phyloP scores from a whole-genome alignment of 176 grass and related monocot species.

The Pontederia crassipes region DNA sequence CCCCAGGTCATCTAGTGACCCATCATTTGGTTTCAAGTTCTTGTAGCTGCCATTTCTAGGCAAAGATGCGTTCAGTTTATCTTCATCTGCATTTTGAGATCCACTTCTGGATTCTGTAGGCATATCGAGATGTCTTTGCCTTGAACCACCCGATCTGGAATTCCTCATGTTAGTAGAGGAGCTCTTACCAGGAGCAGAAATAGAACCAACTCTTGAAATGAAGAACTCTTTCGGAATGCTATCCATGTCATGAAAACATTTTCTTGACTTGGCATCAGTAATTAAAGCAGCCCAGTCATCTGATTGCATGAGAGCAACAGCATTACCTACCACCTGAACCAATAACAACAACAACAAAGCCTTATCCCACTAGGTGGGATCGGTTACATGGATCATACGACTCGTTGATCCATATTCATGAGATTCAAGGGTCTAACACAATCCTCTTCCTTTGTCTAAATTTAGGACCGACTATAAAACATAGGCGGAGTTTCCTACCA shows the following conservation, averaged over 20 bases:
- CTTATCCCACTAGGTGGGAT: no score
- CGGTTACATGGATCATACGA: no score
- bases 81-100: constrained; percentile 49
- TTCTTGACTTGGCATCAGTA: constrained; percentile 71
- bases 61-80: constrained; percentile 35
- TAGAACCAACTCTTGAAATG: constrained; percentile 30
- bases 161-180: constrained; percentile 47
- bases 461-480: no score
- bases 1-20: constrained; percentile 41
- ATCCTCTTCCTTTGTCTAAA: no score
- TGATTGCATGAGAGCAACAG: constrained; percentile 82
- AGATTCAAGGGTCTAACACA: no score
- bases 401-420: no score
- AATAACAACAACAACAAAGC: no score
- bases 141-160: constrained; percentile 45
- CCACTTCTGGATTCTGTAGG: constrained; percentile 47
- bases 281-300: constrained; percentile 93
- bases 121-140: constrained; percentile 55
- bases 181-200: constrained; percentile 40
- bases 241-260: constrained; percentile 85
- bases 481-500: no score
- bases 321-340: constrained; percentile 92
- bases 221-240: constrained; percentile 87
- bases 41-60: constrained; percentile 65
- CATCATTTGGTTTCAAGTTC: constrained; percentile 26